Evolutionary conservation across 768 basidiomycete genomes (phyloP), one percentile per base, ranked within the genome.

Genomic region (Mycena olivaceomarginata): DNA sequence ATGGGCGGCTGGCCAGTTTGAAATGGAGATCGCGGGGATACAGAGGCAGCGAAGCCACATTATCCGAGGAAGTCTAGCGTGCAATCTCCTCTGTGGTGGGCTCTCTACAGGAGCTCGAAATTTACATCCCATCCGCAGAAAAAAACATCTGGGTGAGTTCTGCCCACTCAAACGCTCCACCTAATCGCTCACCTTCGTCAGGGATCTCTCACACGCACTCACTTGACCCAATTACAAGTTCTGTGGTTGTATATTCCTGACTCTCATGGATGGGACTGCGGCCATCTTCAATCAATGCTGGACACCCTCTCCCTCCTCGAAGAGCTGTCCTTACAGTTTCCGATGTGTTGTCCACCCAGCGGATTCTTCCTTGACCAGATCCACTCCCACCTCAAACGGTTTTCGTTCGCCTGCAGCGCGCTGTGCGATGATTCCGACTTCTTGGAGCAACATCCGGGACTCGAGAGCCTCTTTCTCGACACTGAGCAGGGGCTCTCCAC

Each of bases 321-420:
- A 39, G 59, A 70, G 11, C 37, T 70, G 25, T 15, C 43, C 11
- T 62, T 70, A 22, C 57, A 62, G 45, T 70, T 70, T 3, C 69
- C 56, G 18, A 12, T 39, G 20, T 69, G 67, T n/a, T 70, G 56
- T 31, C 25, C 20, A 22, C 59, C 31, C 8, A 0, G 8, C 10
- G 69, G 59, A 39, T 9, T 70, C 25, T 48, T 16, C 13, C 43
- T 70, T 5, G 40, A 16, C 22, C 62, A 43, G 8, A 70, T 43
- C 25, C 25, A 25, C 25, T 57, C 69, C 41, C 69, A 43, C 25
- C 69, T 70, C 59, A 70, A 41, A 25, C 43, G 59, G 3, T 62
- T 70, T n/a, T 45, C 69, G 6, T 62, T 70, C 9, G 45, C 20
- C 56, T 9, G 53, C 39, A 2, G 10, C 13, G 2, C 7, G 7